Percentiles rank a stretch among this genome's conserved stretches.
These are phyloP conservation scores for Colletotrichum limetticola DNA, from an alignment of 2,329 filamentous ascomycete species.

Conservation along the genomic window DNA sequence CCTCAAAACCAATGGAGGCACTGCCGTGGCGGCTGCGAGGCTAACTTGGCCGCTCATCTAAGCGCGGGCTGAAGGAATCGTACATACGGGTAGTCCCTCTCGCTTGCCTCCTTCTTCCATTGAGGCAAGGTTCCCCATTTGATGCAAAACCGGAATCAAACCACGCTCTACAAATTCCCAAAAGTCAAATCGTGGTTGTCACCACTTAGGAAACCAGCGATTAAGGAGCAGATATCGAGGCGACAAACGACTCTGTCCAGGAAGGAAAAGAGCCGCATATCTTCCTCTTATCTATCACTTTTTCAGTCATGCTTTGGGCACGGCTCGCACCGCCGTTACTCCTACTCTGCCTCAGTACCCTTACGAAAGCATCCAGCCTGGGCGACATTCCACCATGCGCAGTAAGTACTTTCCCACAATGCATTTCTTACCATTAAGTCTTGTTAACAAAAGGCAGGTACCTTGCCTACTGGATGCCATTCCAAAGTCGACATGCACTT, in stretches of 20 bases:
- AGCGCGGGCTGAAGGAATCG: background rate
- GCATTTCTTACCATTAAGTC: background rate
- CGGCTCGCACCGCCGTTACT: background rate
- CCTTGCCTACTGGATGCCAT: background rate
- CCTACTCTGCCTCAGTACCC: background rate
- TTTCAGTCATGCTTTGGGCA: background rate
- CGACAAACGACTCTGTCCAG: no score
- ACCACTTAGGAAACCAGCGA: background rate
- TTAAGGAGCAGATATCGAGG: no score
- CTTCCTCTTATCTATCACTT: background rate
- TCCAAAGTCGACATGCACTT: background rate
- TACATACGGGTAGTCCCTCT: background rate
- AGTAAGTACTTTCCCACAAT: background rate
- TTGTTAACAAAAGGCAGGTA: background rate
- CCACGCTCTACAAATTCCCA: background rate
- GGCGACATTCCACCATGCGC: background rate
- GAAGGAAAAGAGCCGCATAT: background rate
- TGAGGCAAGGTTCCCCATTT: background rate
- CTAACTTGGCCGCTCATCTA: background rate
- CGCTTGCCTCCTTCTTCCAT: background rate
- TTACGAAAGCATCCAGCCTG: background rate
- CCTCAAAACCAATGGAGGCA: background rate
- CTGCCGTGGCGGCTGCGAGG: background rate
- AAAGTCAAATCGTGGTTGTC: background rate
- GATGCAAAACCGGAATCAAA: background rate